Evolutionary conservation across 1,284 basidiomycete species (phyloP), one percentile per base, ranked within the genome.

Genomic region (Leccinum griseonigrum): DNA sequence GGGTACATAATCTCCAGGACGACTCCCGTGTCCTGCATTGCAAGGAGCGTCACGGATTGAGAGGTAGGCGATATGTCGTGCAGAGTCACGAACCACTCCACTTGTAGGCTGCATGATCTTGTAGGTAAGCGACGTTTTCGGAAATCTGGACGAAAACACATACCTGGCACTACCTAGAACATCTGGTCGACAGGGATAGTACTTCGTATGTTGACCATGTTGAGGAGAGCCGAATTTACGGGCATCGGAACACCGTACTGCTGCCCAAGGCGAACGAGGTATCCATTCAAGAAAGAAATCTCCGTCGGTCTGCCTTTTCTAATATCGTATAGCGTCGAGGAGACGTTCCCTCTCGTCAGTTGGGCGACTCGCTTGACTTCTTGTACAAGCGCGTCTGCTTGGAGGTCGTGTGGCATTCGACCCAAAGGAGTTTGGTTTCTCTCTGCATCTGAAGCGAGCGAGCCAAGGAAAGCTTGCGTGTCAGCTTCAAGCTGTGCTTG

Each of bases 221-320:
- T 79, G 22, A 82, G 74, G 54, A 97, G 74, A 54, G 83, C 79
- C 22, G 83, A 76, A 66, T 87, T 92, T 13, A 83, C 77, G 0
- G 88, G 87, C 68, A 88, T 90, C 9, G 77, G 75, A 38, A 96
- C 79, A 4, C 79, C 77, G 67, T 91, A 84, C 50, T 80, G 76
- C 54, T 77, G 68, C 8, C 91, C 96, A 6, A 96, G 76, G 10
- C 78, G 77, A 28, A 87, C 71, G 54, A 99, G 75, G 74, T 96
- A 94, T 7, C 97, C 96, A 68, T 95, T 97, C 72, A 98, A 83
- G 69, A 82, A 95, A 28, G 91, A 85, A 43, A 96, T 83, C 76
- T 96, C 94, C 0, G 93, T 94, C 28, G 71, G 61, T 60, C 77
- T 78, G 38, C 86, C 86, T 54, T 76, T 74, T 63, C 81, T 80